Evolutionary conservation across 768 basidiomycete species (phyloP).

Genomic region (Grammothele lineata): DNA sequence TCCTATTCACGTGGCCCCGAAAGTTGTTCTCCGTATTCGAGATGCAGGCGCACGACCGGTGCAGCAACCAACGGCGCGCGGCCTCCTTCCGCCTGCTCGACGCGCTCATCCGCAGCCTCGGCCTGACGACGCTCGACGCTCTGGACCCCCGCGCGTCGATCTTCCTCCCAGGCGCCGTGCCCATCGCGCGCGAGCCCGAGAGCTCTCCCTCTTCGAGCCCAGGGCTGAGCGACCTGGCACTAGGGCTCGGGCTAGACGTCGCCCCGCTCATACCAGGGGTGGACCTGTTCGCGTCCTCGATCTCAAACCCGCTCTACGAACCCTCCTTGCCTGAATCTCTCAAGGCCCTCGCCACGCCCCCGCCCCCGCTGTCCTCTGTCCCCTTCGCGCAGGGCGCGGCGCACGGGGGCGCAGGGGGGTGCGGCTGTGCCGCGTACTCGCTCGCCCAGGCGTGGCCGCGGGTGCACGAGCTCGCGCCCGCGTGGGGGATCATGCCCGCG

Average conservation of each 20-base stretch:
- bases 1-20: not conserved
- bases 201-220: not conserved
- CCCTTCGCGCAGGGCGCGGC: too few relatives aligned
- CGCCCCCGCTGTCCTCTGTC: too few relatives aligned
- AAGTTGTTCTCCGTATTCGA: constrained; percentile 73
- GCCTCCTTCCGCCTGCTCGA: constrained; percentile 63
- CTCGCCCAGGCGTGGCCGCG: constrained; percentile 48
- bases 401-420: too few relatives aligned
- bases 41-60: constrained; percentile 61
- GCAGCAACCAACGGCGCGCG: constrained; percentile 47
- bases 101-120: constrained; percentile 51
- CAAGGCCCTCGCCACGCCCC: too few relatives aligned
- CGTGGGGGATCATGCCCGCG: constrained; percentile 61
- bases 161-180: constrained; percentile 9
- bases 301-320: too few relatives aligned
- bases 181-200: constrained; percentile 3
- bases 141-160: constrained; percentile 41
- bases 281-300: too few relatives aligned
- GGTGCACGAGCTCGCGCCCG: constrained; percentile 47
- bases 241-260: too few relatives aligned
- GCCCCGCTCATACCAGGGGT: too few relatives aligned
- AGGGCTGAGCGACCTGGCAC: too few relatives aligned
- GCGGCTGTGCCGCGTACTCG: constrained; percentile 36
- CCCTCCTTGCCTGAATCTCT: too few relatives aligned
- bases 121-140: constrained; percentile 49